Evolutionary conservation across 371 early-diverging fungal genomes (phyloP).

Genomic region (Rhizomucor pusillus): DNA sequence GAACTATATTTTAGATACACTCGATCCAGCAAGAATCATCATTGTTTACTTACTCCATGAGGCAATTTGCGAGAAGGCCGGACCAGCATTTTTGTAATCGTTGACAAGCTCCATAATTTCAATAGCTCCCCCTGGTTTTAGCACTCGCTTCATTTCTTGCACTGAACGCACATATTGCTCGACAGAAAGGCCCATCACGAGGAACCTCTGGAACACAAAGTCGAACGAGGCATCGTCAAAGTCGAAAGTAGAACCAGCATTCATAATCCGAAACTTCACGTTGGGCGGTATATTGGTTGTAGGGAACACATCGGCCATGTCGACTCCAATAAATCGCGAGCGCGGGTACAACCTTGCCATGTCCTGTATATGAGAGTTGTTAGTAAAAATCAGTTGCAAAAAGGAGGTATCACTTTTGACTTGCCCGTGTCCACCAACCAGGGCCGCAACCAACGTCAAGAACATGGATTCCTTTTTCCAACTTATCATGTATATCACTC

Average conservation of each 20-base stretch:
- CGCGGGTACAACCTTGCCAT: conserved; percentile 45
- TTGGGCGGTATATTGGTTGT: conserved; percentile 26
- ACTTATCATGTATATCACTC: conserved; percentile 36
- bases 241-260: conserved; percentile 30
- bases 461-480: conserved; percentile 34
- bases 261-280: conserved; percentile 25
- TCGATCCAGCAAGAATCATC: background rate
- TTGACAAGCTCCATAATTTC: conserved; percentile 44
- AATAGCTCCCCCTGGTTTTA: conserved; percentile 36
- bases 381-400: background rate
- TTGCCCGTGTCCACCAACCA: conserved; percentile 45
- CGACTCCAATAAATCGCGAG: conserved; percentile 43
- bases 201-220: conserved; percentile 47
- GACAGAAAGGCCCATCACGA: conserved; percentile 40
- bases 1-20: background rate
- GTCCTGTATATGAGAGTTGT: conserved; percentile 19
- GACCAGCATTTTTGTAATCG: conserved; percentile 27
- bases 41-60: conserved; percentile 33
- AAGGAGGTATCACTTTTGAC: background rate
- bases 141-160: conserved; percentile 38
- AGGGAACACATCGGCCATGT: conserved; percentile 42
- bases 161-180: conserved; percentile 30
- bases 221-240: conserved; percentile 40
- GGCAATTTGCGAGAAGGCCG: conserved; percentile 27
- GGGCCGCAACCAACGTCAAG: conserved; percentile 51